Conservation (phyloP, 768 basidiomycete genomes). For the Chiua virens region DNA sequence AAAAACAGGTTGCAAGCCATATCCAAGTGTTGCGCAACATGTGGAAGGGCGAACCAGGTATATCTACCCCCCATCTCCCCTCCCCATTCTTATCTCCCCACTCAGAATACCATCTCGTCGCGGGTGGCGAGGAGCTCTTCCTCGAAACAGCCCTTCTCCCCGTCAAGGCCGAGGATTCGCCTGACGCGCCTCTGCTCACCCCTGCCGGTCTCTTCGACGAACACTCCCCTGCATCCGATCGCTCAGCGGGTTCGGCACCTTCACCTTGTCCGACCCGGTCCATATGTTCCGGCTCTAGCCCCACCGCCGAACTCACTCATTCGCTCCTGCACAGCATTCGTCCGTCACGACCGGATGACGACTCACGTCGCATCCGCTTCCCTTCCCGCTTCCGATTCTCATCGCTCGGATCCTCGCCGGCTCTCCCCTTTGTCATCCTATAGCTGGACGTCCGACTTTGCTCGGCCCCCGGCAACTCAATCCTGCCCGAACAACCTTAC, state of each 20-base stretch:
- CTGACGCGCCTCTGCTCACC: constrained; percentile 42
- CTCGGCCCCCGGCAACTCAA: constrained; percentile 26
- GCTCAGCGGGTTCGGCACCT: constrained; percentile 29
- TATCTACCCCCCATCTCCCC: constrained; percentile 10
- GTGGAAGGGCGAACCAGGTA: constrained; percentile 84
- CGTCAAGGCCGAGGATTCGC: constrained; percentile 57
- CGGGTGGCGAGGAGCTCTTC: constrained; percentile 74
- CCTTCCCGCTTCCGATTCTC: constrained; percentile 27
- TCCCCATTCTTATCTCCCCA: constrained; percentile 1
- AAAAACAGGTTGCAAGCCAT: constrained; percentile 90
- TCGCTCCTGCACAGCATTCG: constrained; percentile 22
- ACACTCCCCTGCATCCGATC: constrained; percentile 32
- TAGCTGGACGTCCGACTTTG: constrained; percentile 25
- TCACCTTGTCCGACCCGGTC: constrained; percentile 28
- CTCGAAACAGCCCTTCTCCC: constrained; percentile 48
- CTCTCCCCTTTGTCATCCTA: constrained; percentile 33
- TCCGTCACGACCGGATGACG: constrained; percentile 26
- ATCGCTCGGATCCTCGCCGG: constrained; percentile 31
- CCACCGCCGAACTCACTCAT: constrained; percentile 27
- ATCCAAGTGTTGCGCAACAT: constrained; percentile 84
- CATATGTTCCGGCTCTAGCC: constrained; percentile 23
- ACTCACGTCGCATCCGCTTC: constrained; percentile 32
- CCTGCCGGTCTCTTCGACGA: constrained; percentile 35
- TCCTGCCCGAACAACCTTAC: constrained; percentile 27
- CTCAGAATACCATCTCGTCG: constrained; percentile 76